A percentile compares a stretch with the other conserved stretches of the same genome.
phyloP scores from a whole-genome alignment of 1,284 basidiomycete species.

The Cryptococcus hybrid region DNA sequence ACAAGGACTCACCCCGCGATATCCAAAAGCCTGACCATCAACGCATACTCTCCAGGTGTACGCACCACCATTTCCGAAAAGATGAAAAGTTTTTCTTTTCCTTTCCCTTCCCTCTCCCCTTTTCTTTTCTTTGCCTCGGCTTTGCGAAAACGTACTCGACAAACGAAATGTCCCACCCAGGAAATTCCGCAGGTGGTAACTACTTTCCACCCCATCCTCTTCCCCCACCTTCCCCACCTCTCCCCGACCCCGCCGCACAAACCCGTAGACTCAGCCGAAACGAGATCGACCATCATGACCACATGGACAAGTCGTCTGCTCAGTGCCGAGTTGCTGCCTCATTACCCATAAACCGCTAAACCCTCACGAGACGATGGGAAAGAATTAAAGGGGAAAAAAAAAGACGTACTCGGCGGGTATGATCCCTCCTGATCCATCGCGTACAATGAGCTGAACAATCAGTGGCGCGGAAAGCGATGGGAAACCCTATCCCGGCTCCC shows the following conservation, averaged over 20 bases:
- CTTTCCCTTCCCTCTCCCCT: too few species aligned
- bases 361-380: not conserved
- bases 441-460: constrained; percentile 8
- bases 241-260: too few species aligned
- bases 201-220: too few species aligned
- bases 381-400: not conserved
- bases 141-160: too few species aligned
- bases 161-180: too few species aligned
- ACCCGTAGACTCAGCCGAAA: constrained; percentile 3
- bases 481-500: not conserved
- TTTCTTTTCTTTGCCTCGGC: too few species aligned
- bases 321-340: constrained; percentile 2
- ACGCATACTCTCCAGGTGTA: constrained; percentile 8
- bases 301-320: constrained; percentile 8
- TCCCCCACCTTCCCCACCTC: too few species aligned
- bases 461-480: constrained; percentile 10
- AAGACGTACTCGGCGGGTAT: constrained; percentile 7
- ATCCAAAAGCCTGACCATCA: constrained; percentile 7
- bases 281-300: constrained; percentile 14
- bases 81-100: constrained; percentile 6
- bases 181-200: too few species aligned
- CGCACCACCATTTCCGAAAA: constrained; percentile 13
- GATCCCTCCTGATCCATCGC: not conserved
- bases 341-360: too few species aligned
- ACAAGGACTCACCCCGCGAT: constrained; percentile 14